Conservation (phyloP, 2,329 filamentous ascomycete genomes). For the Ophiostoma sp. region DNA sequence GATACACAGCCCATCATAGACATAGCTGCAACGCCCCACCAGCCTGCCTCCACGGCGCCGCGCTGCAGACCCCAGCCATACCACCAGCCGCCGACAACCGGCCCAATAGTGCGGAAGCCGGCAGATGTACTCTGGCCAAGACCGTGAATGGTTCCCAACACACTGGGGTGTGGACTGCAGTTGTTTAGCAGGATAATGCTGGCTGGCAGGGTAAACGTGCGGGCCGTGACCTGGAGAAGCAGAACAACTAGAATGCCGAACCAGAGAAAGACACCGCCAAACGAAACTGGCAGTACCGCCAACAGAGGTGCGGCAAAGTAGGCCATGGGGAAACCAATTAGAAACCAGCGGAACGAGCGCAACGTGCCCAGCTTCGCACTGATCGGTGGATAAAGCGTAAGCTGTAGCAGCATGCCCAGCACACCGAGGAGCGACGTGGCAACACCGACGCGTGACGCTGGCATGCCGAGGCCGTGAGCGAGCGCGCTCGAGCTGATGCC, state of each 20-base stretch:
- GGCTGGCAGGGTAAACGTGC: constrained; percentile 60
- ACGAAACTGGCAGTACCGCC: constrained; percentile 50
- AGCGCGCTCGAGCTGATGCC: constrained; percentile 34
- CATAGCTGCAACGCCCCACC: constrained; percentile 46
- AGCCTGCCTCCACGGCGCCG: constrained; percentile 44
- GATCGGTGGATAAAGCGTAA: constrained; percentile 61
- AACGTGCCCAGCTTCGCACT: constrained; percentile 61
- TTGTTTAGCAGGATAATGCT: constrained; percentile 56
- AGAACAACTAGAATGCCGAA: constrained; percentile 45
- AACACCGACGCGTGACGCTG: constrained; percentile 60
- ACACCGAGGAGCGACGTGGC: constrained; percentile 65
- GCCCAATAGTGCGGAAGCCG: constrained; percentile 46
- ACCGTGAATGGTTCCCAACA: constrained; percentile 48
- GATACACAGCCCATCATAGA: constrained; percentile 53
- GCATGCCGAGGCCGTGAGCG: constrained; percentile 61
- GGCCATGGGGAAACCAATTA: constrained; percentile 61
- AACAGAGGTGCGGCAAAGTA: constrained; percentile 65
- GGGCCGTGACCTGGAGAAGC: constrained; percentile 64
- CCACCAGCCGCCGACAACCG: constrained; percentile 46
- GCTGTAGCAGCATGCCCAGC: constrained; percentile 62
- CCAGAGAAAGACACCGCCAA: constrained; percentile 52
- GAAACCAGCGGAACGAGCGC: constrained; percentile 58
- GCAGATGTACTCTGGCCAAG: constrained; percentile 45
- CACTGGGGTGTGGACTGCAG: constrained; percentile 51
- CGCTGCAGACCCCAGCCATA: constrained; percentile 43